phyloP scores from a whole-genome alignment of 139 green algal species.

The Dunaliella primolecta region DNA sequence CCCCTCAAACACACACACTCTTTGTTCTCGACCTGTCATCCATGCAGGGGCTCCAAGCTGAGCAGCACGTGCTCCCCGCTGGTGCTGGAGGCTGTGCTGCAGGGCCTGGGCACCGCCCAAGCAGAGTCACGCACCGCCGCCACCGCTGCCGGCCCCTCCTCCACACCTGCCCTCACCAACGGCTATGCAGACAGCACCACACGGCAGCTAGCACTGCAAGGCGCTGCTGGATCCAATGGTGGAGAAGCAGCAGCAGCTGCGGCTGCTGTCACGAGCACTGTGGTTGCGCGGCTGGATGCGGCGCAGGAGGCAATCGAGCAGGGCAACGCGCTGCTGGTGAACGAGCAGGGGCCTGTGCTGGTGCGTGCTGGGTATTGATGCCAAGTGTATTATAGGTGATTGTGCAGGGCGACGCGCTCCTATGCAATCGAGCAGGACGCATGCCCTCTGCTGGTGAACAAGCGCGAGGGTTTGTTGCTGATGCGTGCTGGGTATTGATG shows the following conservation, averaged over 20 bases:
- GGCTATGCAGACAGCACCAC: slow-evolving; percentile 10
- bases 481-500: no score
- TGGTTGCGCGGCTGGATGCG: slow-evolving; percentile 19
- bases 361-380: no score
- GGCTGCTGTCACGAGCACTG: not conserved
- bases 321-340: slow-evolving; percentile 34
- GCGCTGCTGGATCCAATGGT: not conserved
- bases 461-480: slow-evolving; percentile 13
- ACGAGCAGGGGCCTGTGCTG: slow-evolving; percentile 15
- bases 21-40: no score
- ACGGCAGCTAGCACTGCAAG: slow-evolving; percentile 9
- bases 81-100: slow-evolving; percentile 35
- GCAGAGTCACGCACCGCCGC: not conserved
- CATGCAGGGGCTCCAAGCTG: slow-evolving; percentile 36
- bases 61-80: slow-evolving; percentile 13
- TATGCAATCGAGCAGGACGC: slow-evolving; percentile 38
- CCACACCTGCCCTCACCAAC: not conserved
- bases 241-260: not conserved
- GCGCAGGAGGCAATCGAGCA: slow-evolving; percentile 37
- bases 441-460: slow-evolving; percentile 27
- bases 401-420: no score
- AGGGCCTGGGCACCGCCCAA: slow-evolving; percentile 22
- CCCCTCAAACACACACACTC: not conserved
- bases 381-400: no score
- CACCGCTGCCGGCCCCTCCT: not conserved